These are phyloP conservation scores for Avena insularis DNA, from an alignment of 176 grass and related monocot species.

Conservation along the genomic window DNA sequence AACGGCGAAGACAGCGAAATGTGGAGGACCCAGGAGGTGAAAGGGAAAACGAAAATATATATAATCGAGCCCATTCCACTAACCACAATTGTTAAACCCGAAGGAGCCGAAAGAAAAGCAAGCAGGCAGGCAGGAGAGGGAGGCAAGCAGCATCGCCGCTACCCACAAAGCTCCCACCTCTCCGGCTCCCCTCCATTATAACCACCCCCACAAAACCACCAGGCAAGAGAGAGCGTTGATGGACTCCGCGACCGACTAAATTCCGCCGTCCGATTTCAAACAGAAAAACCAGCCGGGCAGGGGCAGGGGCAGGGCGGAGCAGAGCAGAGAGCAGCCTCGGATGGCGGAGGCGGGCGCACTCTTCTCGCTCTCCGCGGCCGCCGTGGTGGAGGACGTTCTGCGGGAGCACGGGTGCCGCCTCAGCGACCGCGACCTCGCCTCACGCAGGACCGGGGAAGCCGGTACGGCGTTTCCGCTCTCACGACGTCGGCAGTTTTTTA, in stretches of 20 bases:
- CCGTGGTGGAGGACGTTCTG: constrained; percentile 91
- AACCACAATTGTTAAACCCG: constrained; percentile 52
- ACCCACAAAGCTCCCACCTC: constrained; percentile 45
- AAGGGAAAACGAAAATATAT: background rate
- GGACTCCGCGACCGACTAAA: constrained; percentile 48
- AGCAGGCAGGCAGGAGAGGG: background rate
- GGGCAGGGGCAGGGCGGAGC: background rate
- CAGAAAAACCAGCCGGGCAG: background rate
- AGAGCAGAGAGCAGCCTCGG: constrained; percentile 4
- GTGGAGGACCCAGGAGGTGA: background rate
- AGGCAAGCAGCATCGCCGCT: constrained; percentile 17
- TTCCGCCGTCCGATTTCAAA: constrained; percentile 51
- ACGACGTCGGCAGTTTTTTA: background rate
- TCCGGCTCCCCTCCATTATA: constrained; percentile 59
- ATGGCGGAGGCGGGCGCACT: constrained; percentile 69
- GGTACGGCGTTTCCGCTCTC: constrained; percentile 44
- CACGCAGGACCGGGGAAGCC: constrained; percentile 81
- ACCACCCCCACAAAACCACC: constrained; percentile 58
- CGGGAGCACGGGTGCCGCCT: constrained; percentile 84
- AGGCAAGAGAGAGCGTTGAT: constrained; percentile 48
- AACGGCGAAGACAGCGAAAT: constrained; percentile 20
- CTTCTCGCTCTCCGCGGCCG: constrained; percentile 73
- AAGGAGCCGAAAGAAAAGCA: constrained; percentile 54
- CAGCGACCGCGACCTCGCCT: constrained; percentile 86
- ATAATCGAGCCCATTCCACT: constrained; percentile 44